Percentiles rank a stretch among this genome's conserved stretches.
phyloP scores from a whole-genome alignment of 768 basidiomycete genomes.

The Amanita thiersii region DNA sequence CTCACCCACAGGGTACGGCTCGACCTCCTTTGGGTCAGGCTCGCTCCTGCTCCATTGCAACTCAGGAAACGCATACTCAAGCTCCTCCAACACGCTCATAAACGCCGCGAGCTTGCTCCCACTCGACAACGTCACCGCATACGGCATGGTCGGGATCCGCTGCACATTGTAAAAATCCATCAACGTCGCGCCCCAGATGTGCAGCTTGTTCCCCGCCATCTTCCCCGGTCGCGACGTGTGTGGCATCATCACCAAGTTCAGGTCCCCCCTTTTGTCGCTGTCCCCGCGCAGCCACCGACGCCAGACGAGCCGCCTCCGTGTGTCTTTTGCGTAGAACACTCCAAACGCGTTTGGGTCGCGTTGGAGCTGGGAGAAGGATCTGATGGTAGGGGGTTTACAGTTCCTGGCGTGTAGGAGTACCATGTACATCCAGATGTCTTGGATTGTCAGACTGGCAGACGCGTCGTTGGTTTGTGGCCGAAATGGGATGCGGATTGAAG shows the following conservation, averaged over 20 bases:
- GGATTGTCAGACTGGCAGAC: too few relatives aligned
- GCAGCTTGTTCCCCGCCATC: constrained; percentile 19
- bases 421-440: too few relatives aligned
- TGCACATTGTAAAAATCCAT: constrained; percentile 29
- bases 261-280: too few relatives aligned
- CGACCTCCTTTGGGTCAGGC: constrained; percentile 22
- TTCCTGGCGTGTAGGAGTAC: too few relatives aligned
- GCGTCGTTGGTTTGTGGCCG: too few relatives aligned
- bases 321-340: too few relatives aligned
- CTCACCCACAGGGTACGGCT: constrained; percentile 19
- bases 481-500: too few relatives aligned
- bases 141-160: constrained; percentile 14
- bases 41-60: constrained; percentile 27
- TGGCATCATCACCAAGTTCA: background rate
- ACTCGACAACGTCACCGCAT: constrained; percentile 17
- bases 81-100: constrained; percentile 26
- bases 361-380: too few relatives aligned
- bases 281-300: too few relatives aligned
- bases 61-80: constrained; percentile 22
- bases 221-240: background rate
- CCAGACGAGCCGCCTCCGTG: too few relatives aligned
- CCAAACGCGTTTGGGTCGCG: too few relatives aligned
- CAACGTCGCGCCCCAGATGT: constrained; percentile 35
- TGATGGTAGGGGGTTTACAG: too few relatives aligned
- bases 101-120: constrained; percentile 28